Evolutionary conservation across 306 rosid genomes (phyloP).

Genomic region (Quillaja saponaria): DNA sequence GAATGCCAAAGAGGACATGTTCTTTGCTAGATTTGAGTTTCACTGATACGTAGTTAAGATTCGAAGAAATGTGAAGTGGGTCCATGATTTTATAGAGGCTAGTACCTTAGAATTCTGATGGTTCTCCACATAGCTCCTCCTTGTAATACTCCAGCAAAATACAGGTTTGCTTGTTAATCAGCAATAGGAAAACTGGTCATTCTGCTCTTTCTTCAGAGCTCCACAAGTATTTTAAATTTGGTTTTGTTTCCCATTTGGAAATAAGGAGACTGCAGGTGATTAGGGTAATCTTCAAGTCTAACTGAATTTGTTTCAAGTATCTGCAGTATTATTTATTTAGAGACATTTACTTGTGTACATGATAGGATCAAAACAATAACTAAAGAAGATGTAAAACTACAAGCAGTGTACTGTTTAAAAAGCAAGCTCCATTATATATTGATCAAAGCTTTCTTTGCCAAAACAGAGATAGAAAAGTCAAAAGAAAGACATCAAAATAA

Average conservation of each 20-base stretch:
- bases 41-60: neutral
- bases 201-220: too few species aligned
- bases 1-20: neutral
- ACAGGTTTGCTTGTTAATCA: too few species aligned
- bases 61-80: conserved; percentile 15
- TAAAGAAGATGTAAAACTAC: conserved; percentile 11
- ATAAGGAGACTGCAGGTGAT: too few species aligned
- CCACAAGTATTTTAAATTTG: too few species aligned
- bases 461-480: conserved; percentile 30
- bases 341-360: neutral
- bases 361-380: neutral
- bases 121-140: conserved; percentile 9
- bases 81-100: conserved; percentile 18
- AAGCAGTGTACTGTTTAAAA: conserved; percentile 17
- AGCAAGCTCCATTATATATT: conserved; percentile 40
- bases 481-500: conserved; percentile 26
- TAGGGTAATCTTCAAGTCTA: neutral
- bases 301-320: conserved; percentile 9
- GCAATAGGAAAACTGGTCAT: too few species aligned
- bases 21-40: neutral
- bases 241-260: too few species aligned
- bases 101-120: neutral
- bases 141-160: conserved; percentile 1
- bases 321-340: too few species aligned
- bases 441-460: conserved; percentile 37